Percentiles rank a stretch among this genome's conserved stretches.
These are phyloP conservation scores for Medicago ruthenica DNA, from an alignment of 306 rosid species.

Conservation along the genomic window DNA sequence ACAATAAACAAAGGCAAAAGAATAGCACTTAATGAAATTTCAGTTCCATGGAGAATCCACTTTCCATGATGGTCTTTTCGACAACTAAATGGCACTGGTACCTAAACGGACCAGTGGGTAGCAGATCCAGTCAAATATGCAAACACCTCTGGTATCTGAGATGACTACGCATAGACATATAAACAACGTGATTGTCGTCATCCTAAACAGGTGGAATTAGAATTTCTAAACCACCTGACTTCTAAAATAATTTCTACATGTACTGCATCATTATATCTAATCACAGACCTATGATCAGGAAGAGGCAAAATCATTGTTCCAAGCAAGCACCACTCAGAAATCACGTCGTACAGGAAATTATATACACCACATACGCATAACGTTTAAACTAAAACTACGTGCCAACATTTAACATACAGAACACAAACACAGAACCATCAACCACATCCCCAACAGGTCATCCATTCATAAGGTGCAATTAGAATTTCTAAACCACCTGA, in stretches of 20 bases:
- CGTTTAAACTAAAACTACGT: too few species aligned
- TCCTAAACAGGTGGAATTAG: constrained; percentile 32
- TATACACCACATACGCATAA: too few species aligned
- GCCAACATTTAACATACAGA: too few species aligned
- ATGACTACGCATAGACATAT: constrained; percentile 10
- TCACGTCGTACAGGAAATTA: too few species aligned
- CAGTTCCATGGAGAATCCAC: constrained; percentile 37
- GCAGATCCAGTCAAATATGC: constrained; percentile 28
- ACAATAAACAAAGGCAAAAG: constrained; percentile 29
- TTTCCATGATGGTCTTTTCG: constrained; percentile 18
- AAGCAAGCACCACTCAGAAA: too few species aligned
- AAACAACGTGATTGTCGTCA: neutral
- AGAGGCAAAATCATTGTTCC: too few species aligned
- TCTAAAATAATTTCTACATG: constrained; percentile 28
- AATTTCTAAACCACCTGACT: constrained; percentile 26
- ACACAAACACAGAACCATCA: too few species aligned
- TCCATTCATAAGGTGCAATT: constrained; percentile 41
- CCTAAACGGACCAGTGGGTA: constrained; percentile 20
- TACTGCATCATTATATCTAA: constrained; percentile 19
- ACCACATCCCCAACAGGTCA: constrained; percentile 35
- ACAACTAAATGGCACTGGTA: constrained; percentile 14
- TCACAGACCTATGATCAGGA: constrained; percentile 26
- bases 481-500: constrained; percentile 26
- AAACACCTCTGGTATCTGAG: constrained; percentile 26
- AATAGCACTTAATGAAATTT: neutral